phyloP scores from a whole-genome alignment of 2,329 filamentous ascomycete species.

The Ophiobolus disseminans region DNA sequence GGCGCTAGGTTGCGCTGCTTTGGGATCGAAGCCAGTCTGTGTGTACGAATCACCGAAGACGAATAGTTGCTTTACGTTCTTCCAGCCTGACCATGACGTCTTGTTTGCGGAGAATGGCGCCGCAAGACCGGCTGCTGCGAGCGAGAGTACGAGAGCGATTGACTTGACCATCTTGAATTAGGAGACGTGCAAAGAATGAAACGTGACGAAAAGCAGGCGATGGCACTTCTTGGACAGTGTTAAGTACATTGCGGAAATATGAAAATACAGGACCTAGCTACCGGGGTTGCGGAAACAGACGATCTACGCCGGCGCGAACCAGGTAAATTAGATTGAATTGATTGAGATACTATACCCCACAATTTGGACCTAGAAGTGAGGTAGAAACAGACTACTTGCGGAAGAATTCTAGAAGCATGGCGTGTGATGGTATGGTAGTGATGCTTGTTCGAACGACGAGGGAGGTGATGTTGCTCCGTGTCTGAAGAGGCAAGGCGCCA shows the following conservation, averaged over 20 bases:
- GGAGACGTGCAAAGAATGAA: background rate
- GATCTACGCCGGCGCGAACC: constrained; percentile 24
- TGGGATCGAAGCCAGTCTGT: constrained; percentile 65
- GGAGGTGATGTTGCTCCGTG: constrained; percentile 11
- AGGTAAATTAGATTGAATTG: constrained; percentile 38
- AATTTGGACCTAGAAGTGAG: constrained; percentile 18
- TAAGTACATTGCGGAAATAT: constrained; percentile 17
- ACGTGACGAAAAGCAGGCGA: background rate
- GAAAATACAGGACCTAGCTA: constrained; percentile 14
- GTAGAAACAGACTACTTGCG: constrained; percentile 15
- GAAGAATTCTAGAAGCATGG: constrained; percentile 24
- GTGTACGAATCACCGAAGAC: constrained; percentile 65
- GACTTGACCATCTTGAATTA: constrained; percentile 31
- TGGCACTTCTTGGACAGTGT: background rate
- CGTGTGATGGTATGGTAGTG: constrained; percentile 1
- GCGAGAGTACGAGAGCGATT: constrained; percentile 25
- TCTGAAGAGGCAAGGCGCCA: constrained; percentile 13
- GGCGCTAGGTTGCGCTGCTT: constrained; percentile 58
- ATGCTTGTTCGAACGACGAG: constrained; percentile 9
- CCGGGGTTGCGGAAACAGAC: constrained; percentile 20
- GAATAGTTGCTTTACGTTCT: constrained; percentile 44
- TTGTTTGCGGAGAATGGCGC: constrained; percentile 19
- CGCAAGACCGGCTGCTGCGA: constrained; percentile 29
- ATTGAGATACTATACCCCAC: constrained; percentile 27
- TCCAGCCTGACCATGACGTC: constrained; percentile 42